Evolutionary conservation across 2,329 filamentous ascomycete species (phyloP).

Genomic region (Monosporascus sp.): DNA sequence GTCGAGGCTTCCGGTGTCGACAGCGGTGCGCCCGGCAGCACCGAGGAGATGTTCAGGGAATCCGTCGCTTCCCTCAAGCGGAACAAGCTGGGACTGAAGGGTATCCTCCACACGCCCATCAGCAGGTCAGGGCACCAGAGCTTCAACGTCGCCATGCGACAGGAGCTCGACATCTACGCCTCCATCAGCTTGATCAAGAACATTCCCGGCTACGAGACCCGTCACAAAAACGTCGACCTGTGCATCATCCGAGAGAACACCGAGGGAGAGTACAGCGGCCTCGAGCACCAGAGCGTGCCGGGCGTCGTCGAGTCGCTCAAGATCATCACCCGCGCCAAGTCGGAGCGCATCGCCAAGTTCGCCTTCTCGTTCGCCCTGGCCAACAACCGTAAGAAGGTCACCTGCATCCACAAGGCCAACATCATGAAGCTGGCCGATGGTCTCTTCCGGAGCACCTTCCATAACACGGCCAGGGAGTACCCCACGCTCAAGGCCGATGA

Average conservation of each 20-base stretch:
- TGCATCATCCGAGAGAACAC: conserved; percentile 99
- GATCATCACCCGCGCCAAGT: conserved; percentile 99
- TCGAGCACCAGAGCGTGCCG: conserved; percentile 95
- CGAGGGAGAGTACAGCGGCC: conserved; percentile 97
- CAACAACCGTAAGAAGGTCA: conserved; percentile 99
- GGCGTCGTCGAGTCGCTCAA: conserved; percentile 99
- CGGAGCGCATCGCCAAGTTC: conserved; percentile 98
- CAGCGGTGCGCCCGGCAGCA: conserved; percentile 70
- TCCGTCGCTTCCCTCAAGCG: conserved; percentile 91
- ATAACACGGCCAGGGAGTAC: conserved; percentile 88
- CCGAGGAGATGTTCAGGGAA: conserved; percentile 92
- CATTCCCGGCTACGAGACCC: conserved; percentile 96
- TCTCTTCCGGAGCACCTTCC: conserved; percentile 97
- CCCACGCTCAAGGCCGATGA: conserved; percentile 94
- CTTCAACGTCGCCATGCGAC: conserved; percentile 98
- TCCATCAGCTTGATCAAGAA: conserved; percentile 98
- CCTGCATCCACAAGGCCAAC: conserved; percentile 99
- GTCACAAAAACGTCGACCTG: conserved; percentile 94
- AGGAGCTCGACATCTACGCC: conserved; percentile 99
- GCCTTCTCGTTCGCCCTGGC: conserved; percentile 96
- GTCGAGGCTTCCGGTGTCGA: conserved; percentile 91
- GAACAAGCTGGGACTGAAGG: conserved; percentile 99
- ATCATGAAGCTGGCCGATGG: conserved; percentile 99
- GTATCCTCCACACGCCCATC: conserved; percentile 96
- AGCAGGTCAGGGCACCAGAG: conserved; percentile 96